Percentiles rank a stretch among this genome's conserved stretches.
Evolutionary conservation across 2,329 filamentous ascomycete genomes (phyloP).

Genomic region (Zasmidium angulare): DNA sequence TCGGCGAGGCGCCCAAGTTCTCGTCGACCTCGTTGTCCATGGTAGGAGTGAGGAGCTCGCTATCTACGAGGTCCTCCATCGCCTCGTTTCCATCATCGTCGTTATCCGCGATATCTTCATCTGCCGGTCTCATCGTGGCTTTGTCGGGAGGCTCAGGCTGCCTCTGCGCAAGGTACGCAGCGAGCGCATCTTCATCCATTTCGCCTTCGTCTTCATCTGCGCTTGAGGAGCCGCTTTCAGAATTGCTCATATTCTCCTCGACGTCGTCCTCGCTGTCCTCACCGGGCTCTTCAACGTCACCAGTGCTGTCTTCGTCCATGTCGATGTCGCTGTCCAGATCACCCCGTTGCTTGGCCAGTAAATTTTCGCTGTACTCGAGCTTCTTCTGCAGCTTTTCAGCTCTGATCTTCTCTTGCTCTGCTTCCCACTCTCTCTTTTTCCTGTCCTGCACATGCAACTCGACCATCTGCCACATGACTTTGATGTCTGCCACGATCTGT

Average conservation of each 20-base stretch:
- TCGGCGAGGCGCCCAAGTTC: neutral
- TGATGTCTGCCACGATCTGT: constrained; percentile 65
- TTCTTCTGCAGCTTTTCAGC: constrained; percentile 69
- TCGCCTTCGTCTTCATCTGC: constrained; percentile 49
- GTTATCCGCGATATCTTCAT: constrained; percentile 15
- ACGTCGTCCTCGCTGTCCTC: constrained; percentile 32
- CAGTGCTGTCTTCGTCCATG: constrained; percentile 28
- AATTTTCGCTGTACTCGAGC: constrained; percentile 32
- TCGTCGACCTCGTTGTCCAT: neutral
- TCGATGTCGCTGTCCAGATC: constrained; percentile 29
- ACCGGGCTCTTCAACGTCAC: constrained; percentile 35
- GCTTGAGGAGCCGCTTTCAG: constrained; percentile 46
- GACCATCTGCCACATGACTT: constrained; percentile 61
- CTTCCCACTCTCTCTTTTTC: constrained; percentile 59
- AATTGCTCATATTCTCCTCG: constrained; percentile 28
- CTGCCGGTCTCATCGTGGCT: constrained; percentile 20
- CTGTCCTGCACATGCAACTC: constrained; percentile 58
- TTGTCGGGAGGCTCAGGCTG: constrained; percentile 31
- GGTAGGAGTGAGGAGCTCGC: constrained; percentile 1
- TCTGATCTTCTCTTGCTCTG: constrained; percentile 65
- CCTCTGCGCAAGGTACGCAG: constrained; percentile 30
- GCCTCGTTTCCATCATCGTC: constrained; percentile 8
- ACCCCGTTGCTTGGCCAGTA: constrained; percentile 34
- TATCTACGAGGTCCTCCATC: constrained; percentile 9
- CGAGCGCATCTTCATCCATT: constrained; percentile 54